Conservation (phyloP, 176 grass and related monocot species). For the Typha latifolia region DNA sequence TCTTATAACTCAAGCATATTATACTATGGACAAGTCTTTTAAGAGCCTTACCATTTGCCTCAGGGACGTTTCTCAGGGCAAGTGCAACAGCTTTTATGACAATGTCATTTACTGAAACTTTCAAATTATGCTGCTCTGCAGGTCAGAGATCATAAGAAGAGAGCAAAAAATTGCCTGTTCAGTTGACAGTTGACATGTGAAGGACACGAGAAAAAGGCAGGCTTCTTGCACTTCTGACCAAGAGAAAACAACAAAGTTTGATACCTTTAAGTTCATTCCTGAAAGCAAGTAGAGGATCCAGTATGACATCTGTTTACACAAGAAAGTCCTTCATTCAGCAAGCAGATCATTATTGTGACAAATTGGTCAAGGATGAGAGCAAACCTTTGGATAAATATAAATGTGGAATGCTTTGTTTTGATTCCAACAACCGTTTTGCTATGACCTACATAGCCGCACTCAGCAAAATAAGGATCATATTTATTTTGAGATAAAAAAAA, state of each 20-base stretch:
- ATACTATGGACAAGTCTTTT: background rate
- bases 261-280: constrained; percentile 91
- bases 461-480: background rate
- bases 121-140: constrained; percentile 78
- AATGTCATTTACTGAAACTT: constrained; percentile 98
- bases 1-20: background rate
- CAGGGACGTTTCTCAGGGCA: constrained; percentile 80
- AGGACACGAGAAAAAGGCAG: background rate
- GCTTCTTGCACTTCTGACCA: constrained; percentile 12
- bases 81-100: constrained; percentile 96
- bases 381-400: constrained; percentile 84
- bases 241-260: constrained; percentile 18
- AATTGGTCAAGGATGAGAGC: constrained; percentile 1
- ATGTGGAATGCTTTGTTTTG: constrained; percentile 93
- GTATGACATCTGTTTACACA: constrained; percentile 70
- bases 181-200: background rate
- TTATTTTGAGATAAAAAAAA: constrained; percentile 5
- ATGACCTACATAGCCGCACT: constrained; percentile 47
- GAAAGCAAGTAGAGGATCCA: constrained; percentile 83
- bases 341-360: constrained; percentile 4
- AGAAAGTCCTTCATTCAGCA: constrained; percentile 23
- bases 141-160: constrained; percentile 19
- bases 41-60: constrained; percentile 80
- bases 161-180: background rate
- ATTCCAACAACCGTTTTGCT: constrained; percentile 89